A percentile compares a stretch with the other conserved stretches of the same genome.
Evolutionary conservation across 1,284 basidiomycete species (phyloP).

Genomic region (Kwoniella shivajii): DNA sequence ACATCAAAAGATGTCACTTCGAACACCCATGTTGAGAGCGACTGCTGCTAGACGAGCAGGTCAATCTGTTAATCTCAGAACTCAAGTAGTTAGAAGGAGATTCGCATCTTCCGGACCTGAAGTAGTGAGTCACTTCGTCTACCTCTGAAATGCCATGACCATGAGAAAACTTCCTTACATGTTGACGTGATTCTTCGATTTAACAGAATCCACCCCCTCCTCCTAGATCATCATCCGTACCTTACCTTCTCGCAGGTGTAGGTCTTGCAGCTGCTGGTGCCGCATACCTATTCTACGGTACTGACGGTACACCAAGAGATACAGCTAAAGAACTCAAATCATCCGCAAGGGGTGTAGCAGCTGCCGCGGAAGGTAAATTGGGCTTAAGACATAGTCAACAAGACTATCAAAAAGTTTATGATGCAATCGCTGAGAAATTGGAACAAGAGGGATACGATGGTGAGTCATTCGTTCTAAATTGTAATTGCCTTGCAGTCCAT

Average conservation of each 20-base stretch:
- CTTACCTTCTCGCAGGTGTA: conserved; percentile 41
- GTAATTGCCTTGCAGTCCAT: too few relatives aligned
- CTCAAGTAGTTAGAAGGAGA: conserved; percentile 32
- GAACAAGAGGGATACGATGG: conserved; percentile 85
- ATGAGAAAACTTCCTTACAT: not conserved
- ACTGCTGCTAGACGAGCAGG: conserved; percentile 27
- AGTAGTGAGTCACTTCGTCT: conserved; percentile 28
- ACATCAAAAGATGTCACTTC: conserved; percentile 33
- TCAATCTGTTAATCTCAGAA: conserved; percentile 20
- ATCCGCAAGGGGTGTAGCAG: conserved; percentile 62
- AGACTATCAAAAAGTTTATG: conserved; percentile 93
- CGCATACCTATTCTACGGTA: conserved; percentile 52
- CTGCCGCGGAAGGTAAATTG: conserved; percentile 63
- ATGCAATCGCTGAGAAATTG: conserved; percentile 73
- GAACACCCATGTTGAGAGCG: conserved; percentile 37
- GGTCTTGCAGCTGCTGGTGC: conserved; percentile 45
- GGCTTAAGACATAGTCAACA: conserved; percentile 53
- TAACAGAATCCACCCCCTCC: conserved; percentile 38
- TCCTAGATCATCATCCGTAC: conserved; percentile 36
- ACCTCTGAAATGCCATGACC: not conserved
- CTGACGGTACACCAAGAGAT: conserved; percentile 48
- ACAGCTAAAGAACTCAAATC: conserved; percentile 60
- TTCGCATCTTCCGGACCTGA: conserved; percentile 36
- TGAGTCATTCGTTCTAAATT: conserved; percentile 55
- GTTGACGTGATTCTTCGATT: conserved; percentile 1